Conservation (phyloP, 257 asterid species). For the Capsicum baccatum region DNA sequence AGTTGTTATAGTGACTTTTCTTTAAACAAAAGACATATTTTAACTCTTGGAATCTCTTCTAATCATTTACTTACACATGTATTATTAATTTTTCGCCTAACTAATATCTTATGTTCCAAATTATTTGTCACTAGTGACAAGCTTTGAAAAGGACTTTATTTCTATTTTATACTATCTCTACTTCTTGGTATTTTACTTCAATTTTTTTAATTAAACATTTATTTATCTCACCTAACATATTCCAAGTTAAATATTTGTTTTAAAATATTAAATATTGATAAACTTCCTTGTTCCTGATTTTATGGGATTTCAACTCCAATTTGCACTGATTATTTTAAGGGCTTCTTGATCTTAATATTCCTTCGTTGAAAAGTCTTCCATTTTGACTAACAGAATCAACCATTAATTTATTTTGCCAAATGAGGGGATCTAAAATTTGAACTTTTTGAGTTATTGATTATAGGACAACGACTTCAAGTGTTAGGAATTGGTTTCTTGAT, state of each 20-base stretch:
- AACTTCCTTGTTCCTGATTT: neutral
- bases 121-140: conserved; percentile 1
- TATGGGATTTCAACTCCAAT: neutral
- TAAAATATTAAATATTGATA: neutral
- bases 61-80: conserved; percentile 21
- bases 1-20: conserved; percentile 26
- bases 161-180: neutral
- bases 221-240: neutral
- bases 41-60: conserved; percentile 14
- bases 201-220: neutral
- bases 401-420: neutral
- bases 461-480: neutral
- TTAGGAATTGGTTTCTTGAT: neutral
- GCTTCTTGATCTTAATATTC: neutral
- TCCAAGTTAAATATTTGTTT: neutral
- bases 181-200: neutral
- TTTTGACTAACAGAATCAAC: neutral
- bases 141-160: conserved; percentile 19
- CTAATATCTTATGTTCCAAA: conserved; percentile 13
- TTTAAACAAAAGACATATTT: neutral
- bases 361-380: neutral
- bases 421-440: too few species aligned
- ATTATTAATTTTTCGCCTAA: neutral
- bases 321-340: neutral
- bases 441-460: too few species aligned